Evolutionary conservation across 176 grass and related monocot genomes (phyloP).

Genomic region (Aegilops longissima): DNA sequence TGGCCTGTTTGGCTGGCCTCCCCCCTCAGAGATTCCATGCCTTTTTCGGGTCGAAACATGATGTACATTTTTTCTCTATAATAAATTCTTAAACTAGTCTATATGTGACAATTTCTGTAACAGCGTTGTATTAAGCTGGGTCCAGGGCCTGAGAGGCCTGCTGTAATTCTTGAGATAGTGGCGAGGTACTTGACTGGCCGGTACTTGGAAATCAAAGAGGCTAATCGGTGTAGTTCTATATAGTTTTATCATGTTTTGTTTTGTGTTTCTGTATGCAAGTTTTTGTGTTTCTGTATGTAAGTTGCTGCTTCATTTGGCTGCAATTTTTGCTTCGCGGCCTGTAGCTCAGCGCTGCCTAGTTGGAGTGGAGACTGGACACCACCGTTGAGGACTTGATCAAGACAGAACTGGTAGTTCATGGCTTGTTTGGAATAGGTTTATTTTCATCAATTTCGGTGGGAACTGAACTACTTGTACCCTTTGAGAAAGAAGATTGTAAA

Average conservation of each 20-base stretch:
- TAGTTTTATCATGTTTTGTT: not conserved
- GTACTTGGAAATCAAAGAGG: not conserved
- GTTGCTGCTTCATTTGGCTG: not conserved
- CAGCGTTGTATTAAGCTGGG: conserved; percentile 29
- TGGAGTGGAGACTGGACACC: not conserved
- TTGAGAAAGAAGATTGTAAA: too few relatives aligned
- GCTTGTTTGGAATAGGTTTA: not conserved
- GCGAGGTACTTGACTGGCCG: not conserved
- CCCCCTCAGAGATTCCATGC: conserved; percentile 14
- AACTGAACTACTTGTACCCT: not conserved
- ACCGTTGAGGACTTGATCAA: not conserved
- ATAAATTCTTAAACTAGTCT: conserved; percentile 42
- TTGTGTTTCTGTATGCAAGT: not conserved
- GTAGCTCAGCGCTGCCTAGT: too few relatives aligned
- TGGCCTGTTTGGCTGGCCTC: conserved; percentile 6
- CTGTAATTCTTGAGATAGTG: conserved; percentile 32
- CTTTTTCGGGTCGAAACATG: conserved; percentile 38
- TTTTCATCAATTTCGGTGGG: not conserved
- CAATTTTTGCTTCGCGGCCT: not conserved
- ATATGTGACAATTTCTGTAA: conserved; percentile 33
- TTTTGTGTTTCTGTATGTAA: not conserved
- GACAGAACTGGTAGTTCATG: not conserved
- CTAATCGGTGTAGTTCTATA: too few relatives aligned
- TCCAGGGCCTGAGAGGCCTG: conserved; percentile 5
- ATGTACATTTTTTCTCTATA: conserved; percentile 34